Evolutionary conservation across 139 green algal genomes (phyloP), one percentile per base, ranked within the genome.

Genomic region (Closterium sp.): DNA sequence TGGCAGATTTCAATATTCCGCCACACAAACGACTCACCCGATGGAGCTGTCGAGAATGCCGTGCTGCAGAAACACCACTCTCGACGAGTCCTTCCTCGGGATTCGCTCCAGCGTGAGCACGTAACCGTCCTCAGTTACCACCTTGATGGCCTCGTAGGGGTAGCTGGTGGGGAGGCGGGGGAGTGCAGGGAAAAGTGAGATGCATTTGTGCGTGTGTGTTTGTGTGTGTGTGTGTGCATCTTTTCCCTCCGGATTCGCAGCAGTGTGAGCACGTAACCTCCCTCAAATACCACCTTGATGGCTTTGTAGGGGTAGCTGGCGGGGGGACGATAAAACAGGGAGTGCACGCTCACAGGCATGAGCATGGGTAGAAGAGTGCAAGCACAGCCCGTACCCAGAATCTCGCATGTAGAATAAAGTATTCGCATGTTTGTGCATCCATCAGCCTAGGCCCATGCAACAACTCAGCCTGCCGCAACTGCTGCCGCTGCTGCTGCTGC

Each of bases 41-140:
- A 99, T 94, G 35, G 94, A 95, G 34, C 97, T 99, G 95, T 99
- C 98, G 90, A 99, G 93, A 31, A 99, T 94, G 33, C 97, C 97
- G 76, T 98, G 97, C 95, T 96, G 96, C 98, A 99, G 91, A 97
- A 97, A 9, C 90, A 95, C 96, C 31, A 97, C 96, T n/a, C 84
- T 43, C 6, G 90, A 90, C 7, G 95, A 94, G 33, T 93, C 95
- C 89, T 91, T 88, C 91, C 91, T 92, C 9, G 97, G 97, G 38
- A 98, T 97, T 85, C 97, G 96, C 94, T 98, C 97, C 92, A 98
- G 89, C 2, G 89, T 87, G 16, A 99, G 94, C 1, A 98, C 93
- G 91, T 98, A 98, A 25, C 97, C 97, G 84, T 98, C 97, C 4
- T 90, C 81, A n/a, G 97, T 98, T 34, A 89, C 94, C 9, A 98